A percentile compares a stretch with the other conserved stretches of the same genome.
phyloP scores from a whole-genome alignment of 371 early-diverging fungal genomes.

The Rhizomucor pusillus region DNA sequence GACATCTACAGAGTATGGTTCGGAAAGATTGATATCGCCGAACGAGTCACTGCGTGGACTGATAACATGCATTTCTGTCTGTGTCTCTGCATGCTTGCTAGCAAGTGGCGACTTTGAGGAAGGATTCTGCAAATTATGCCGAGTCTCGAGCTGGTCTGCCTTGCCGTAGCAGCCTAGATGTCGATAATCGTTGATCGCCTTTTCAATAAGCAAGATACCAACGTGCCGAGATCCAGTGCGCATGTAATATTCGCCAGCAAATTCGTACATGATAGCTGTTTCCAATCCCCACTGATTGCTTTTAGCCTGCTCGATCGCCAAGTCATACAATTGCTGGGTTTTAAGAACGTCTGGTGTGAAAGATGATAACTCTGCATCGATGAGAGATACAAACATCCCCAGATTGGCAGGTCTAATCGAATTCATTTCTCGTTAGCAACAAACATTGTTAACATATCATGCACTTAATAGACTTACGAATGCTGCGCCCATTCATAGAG shows the following conservation, averaged over 20 bases:
- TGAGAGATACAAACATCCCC: slow-evolving; percentile 28
- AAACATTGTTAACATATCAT: not conserved
- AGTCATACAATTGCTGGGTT: slow-evolving; percentile 33
- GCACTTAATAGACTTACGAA: slow-evolving; percentile 12
- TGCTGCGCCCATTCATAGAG: slow-evolving; percentile 36
- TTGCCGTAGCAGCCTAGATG: slow-evolving; percentile 40
- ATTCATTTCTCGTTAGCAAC: not conserved
- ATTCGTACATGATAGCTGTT: slow-evolving; percentile 33
- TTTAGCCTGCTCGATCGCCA: slow-evolving; percentile 36
- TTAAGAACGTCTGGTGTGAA: slow-evolving; percentile 17
- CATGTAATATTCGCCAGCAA: slow-evolving; percentile 37
- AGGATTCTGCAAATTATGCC: slow-evolving; percentile 4
- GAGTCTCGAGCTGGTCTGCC: slow-evolving; percentile 21
- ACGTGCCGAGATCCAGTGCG: slow-evolving; percentile 25
- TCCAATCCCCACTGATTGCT: slow-evolving; percentile 35
- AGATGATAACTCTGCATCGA: slow-evolving; percentile 44
- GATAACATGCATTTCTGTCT: slow-evolving; percentile 26
- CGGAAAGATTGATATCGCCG: slow-evolving; percentile 23
- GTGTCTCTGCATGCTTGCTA: slow-evolving; percentile 2
- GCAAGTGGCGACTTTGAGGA: not conserved
- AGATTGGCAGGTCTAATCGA: slow-evolving; percentile 20
- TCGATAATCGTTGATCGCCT: slow-evolving; percentile 29
- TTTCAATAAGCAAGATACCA: slow-evolving; percentile 28
- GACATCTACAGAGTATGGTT: slow-evolving; percentile 16
- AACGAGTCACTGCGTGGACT: slow-evolving; percentile 16